Evolutionary conservation across 1,284 basidiomycete genomes (phyloP), one percentile per base, ranked within the genome.

Genomic region (Ganoderma boninense): DNA sequence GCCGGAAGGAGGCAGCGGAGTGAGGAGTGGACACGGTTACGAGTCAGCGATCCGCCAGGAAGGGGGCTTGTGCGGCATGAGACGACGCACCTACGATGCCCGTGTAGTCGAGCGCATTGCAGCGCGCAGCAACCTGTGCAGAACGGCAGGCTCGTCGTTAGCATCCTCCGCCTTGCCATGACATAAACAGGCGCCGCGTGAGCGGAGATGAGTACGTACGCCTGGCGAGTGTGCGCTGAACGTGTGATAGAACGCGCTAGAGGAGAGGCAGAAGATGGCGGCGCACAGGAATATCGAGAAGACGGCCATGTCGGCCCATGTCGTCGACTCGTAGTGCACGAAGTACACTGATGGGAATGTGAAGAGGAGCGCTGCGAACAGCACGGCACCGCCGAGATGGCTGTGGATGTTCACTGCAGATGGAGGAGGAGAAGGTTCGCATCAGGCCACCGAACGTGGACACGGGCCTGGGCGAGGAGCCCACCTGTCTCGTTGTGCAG

Each of bases 361-460:
- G 68, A 82, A 81, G 62, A 92, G 79, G 66, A 95, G 84, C 75
- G 90, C 87, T 23, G 83, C 76, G 78, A 96, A 96, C 65, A 94
- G 77, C 14, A 90, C 77, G 20, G 92, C 91, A 40, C 92, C 95
- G 84, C 90, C 88, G 10, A 97, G 84, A 78, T 97, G 96, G 65
- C 88, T 94, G 81, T 97, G 95, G 65, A 97, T 96, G 82, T 98
- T 97, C 71, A 97, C 95, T 96, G 72, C 57, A n/a, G 40, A 60
- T n/a, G 26, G 7, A 13, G 23, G 60, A 62, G 40, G 23, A 64
- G 35, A 42, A 70, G 38, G 20, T 61, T 69, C 32, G 4, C 64
- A 67, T 26, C 20, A 62, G 60, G 4, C 42, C 18, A 29, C 43
- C 4, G n/a, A 64, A 8, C 20, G 29, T 20, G 44, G 6, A 18